phyloP scores from a whole-genome alignment of 345 rosid genomes.

The Hypericum perforatum region DNA sequence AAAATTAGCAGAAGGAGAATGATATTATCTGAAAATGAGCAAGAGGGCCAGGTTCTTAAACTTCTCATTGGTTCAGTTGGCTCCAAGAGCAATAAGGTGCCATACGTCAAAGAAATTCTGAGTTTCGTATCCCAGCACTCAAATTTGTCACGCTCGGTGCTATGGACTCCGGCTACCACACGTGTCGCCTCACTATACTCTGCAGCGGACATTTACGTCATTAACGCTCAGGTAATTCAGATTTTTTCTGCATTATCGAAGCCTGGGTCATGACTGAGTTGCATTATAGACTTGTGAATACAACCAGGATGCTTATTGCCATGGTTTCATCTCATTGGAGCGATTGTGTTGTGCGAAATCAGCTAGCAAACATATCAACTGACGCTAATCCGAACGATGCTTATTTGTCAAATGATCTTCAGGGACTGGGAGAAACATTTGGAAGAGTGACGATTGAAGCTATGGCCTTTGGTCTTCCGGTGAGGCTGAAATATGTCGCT shows the following conservation, averaged over 20 bases:
- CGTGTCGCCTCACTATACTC: constrained; percentile 85
- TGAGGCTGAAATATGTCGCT: constrained; percentile 21
- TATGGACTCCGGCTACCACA: constrained; percentile 84
- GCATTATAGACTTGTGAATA: not conserved
- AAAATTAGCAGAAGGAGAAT: constrained; percentile 16
- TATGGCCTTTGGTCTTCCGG: constrained; percentile 91
- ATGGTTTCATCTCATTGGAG: no score
- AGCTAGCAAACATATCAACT: not conserved
- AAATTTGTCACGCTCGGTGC: constrained; percentile 53
- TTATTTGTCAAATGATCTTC: not conserved
- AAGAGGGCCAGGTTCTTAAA: constrained; percentile 40
- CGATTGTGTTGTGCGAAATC: constrained; percentile 7
- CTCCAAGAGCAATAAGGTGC: constrained; percentile 90
- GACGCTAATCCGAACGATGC: not conserved
- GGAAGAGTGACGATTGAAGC: constrained; percentile 99
- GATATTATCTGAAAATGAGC: constrained; percentile 19
- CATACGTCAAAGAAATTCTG: constrained; percentile 63
- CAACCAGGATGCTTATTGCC: no score
- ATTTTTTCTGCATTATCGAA: not conserved
- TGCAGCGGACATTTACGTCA: constrained; percentile 87
- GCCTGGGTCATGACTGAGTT: not conserved
- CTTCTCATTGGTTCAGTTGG: constrained; percentile 95
- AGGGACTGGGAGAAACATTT: constrained; percentile 95
- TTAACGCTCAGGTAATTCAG: constrained; percentile 74
- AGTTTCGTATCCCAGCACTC: constrained; percentile 45